Conservation (phyloP, 1,284 basidiomycete species). For the Ustilago xerochloae region DNA sequence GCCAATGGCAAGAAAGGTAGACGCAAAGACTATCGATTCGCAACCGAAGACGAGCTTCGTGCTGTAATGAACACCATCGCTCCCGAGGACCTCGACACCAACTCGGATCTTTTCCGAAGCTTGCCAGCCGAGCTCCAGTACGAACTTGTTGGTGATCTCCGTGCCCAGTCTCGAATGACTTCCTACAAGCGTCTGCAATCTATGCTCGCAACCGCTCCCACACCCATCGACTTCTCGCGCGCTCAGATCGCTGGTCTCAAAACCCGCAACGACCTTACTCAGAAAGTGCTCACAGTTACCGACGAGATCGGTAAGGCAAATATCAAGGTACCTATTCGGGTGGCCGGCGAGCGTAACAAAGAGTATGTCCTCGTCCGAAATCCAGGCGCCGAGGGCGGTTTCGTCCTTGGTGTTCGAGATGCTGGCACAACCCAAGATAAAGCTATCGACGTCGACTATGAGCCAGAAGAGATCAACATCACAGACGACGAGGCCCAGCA, state of each 20-base stretch:
- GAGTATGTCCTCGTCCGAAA: constrained; percentile 95
- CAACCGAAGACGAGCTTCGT: constrained; percentile 64
- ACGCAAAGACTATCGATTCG: constrained; percentile 63
- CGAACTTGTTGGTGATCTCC: constrained; percentile 95
- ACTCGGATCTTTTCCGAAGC: constrained; percentile 76
- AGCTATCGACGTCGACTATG: constrained; percentile 79
- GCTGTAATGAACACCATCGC: constrained; percentile 60
- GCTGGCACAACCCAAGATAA: constrained; percentile 78
- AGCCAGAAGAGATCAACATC: constrained; percentile 46
- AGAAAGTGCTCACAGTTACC: constrained; percentile 92
- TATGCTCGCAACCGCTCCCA: constrained; percentile 84
- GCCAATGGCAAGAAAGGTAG: constrained; percentile 39
- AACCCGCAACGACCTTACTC: constrained; percentile 90
- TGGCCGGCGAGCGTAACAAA: constrained; percentile 92
- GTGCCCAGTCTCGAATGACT: constrained; percentile 91
- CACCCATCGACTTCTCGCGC: constrained; percentile 92
- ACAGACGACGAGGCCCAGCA: constrained; percentile 38
- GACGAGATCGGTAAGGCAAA: constrained; percentile 87
- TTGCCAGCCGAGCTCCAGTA: constrained; percentile 96
- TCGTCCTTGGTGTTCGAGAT: constrained; percentile 88
- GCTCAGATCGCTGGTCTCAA: constrained; percentile 82
- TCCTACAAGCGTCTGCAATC: constrained; percentile 89
- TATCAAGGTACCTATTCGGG: constrained; percentile 87
- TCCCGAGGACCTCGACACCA: constrained; percentile 64
- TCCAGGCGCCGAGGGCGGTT: constrained; percentile 82